Conservation (phyloP, 2,329 filamentous ascomycete species). For the Cladosporium sp. region DNA sequence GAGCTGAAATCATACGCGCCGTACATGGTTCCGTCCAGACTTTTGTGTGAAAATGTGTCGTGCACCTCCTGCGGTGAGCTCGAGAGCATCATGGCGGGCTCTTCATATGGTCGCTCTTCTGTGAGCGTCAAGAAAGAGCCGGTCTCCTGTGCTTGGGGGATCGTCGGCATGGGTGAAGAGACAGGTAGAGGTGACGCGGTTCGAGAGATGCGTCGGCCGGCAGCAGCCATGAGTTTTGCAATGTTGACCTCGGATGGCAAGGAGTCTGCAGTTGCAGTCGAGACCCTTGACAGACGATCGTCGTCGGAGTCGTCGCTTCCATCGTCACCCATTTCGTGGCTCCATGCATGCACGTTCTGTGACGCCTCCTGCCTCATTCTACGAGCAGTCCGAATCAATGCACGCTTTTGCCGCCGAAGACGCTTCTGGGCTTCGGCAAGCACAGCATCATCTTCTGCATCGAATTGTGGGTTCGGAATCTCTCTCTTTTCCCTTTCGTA, state of each 20-base stretch:
- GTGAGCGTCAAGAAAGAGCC: conserved; percentile 21
- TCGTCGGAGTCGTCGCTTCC: conserved; percentile 34
- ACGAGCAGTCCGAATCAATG: conserved; percentile 2
- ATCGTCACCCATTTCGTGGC: conserved; percentile 63
- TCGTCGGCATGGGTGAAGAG: conserved; percentile 1
- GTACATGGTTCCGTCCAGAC: conserved; percentile 72
- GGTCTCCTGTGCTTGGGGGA: conserved; percentile 4
- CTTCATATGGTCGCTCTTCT: conserved; percentile 20
- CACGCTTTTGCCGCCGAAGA: conserved; percentile 46
- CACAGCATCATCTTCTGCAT: conserved; percentile 40
- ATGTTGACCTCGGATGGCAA: conserved; percentile 10
- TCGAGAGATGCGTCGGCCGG: conserved; percentile 20
- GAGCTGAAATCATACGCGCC: conserved; percentile 55
- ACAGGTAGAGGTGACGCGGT: conserved; percentile 20
- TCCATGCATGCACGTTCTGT: conserved; percentile 64
- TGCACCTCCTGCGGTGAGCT: conserved; percentile 13
- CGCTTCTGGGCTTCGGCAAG: conserved; percentile 44
- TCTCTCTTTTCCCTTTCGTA: conserved; percentile 64
- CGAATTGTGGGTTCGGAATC: conserved; percentile 37
- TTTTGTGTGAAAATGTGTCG: conserved; percentile 33
- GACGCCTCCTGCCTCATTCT: conserved; percentile 25
- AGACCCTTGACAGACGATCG: conserved; percentile 31
- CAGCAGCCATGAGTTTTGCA: conserved; percentile 6
- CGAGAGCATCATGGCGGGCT: conserved; percentile 15
- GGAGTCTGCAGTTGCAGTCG: conserved; percentile 26